phyloP scores from a whole-genome alignment of 2,329 filamentous ascomycete species.

The Stagonosporopsis vannaccii region DNA sequence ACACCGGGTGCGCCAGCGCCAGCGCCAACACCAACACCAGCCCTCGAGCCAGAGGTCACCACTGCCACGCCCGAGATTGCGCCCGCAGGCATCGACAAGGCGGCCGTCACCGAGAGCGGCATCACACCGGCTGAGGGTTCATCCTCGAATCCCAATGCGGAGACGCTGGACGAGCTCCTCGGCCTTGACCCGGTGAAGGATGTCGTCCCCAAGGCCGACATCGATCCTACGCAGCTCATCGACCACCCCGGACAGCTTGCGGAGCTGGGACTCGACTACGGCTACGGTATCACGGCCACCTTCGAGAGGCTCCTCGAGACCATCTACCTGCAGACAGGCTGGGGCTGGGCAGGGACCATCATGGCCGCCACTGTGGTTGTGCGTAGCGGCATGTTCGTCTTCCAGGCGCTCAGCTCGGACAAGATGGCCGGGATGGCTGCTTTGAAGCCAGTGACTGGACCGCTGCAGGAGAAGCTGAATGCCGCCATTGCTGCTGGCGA shows the following conservation, averaged over 20 bases:
- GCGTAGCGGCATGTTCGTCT: slow-evolving; percentile 68
- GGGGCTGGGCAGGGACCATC: slow-evolving; percentile 86
- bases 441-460: slow-evolving; percentile 65
- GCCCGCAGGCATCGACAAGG: slow-evolving; percentile 47
- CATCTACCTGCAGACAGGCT: slow-evolving; percentile 75
- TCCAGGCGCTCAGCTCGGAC: slow-evolving; percentile 69
- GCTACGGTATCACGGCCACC: slow-evolving; percentile 76
- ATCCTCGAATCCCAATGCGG: slow-evolving; percentile 16
- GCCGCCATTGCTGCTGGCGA: slow-evolving; percentile 55
- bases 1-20: slow-evolving; percentile 8
- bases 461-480: slow-evolving; percentile 64
- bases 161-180: slow-evolving; percentile 36
- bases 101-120: slow-evolving; percentile 34
- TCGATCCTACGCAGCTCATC: slow-evolving; percentile 64
- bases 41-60: slow-evolving; percentile 34
- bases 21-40: slow-evolving; percentile 16
- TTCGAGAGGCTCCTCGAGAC: slow-evolving; percentile 84
- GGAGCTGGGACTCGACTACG: slow-evolving; percentile 84
- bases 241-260: slow-evolving; percentile 84
- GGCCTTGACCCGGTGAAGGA: slow-evolving; percentile 21
- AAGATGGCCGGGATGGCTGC: slow-evolving; percentile 68
- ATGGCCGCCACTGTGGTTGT: slow-evolving; percentile 69
- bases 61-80: slow-evolving; percentile 43
- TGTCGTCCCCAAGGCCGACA: slow-evolving; percentile 21
- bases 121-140: slow-evolving; percentile 16